Conservation (phyloP, 2,329 filamentous ascomycete genomes). For the Xylaria sp. region DNA sequence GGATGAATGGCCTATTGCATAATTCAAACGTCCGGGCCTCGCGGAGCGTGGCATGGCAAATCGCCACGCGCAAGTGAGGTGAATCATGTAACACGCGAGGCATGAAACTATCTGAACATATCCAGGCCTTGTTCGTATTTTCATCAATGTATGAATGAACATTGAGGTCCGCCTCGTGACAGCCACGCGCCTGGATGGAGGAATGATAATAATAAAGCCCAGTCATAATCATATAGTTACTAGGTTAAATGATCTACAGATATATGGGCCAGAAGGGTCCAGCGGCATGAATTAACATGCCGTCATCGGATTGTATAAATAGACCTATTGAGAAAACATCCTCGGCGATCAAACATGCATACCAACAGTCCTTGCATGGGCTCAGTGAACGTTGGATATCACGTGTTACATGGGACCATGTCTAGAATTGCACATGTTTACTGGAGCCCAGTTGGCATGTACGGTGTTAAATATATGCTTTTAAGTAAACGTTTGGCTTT, state of each 20-base stretch:
- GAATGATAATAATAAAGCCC: neutral
- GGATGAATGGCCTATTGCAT: constrained; percentile 5
- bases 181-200: neutral
- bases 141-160: neutral
- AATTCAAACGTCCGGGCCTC: neutral
- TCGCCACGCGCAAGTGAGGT: neutral
- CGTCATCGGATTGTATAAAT: neutral
- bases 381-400: neutral
- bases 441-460: neutral
- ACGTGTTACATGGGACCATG: neutral
- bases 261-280: neutral
- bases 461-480: neutral
- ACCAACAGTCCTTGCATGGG: neutral
- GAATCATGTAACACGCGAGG: neutral
- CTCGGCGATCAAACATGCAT: neutral
- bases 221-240: neutral
- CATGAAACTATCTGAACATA: neutral
- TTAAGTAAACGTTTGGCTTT: neutral
- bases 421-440: neutral
- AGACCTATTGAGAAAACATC: neutral
- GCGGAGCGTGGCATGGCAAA: neutral
- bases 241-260: neutral
- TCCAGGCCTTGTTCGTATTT: neutral
- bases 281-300: neutral
- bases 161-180: too few species aligned